Conservation (phyloP, 345 rosid species). For the Carallia brachiata region DNA sequence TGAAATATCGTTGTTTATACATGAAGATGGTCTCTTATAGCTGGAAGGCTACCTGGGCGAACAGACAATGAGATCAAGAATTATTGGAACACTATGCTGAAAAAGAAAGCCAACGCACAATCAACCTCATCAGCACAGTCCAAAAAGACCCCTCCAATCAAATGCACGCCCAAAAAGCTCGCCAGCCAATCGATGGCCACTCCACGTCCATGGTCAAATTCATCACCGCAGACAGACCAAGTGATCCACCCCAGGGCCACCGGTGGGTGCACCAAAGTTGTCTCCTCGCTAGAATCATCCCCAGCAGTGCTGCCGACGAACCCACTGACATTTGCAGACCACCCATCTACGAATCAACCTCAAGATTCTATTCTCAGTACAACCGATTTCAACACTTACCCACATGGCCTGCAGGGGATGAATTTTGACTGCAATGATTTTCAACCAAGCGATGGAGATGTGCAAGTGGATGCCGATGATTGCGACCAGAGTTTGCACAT, state of each 20-base stretch:
- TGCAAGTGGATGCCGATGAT: neutral
- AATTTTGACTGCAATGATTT: constrained; percentile 10
- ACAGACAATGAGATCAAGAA: constrained; percentile 71
- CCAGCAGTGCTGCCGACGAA: neutral
- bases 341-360: neutral
- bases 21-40: constrained; percentile 61
- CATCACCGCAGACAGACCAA: neutral
- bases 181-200: neutral
- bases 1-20: neutral
- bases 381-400: neutral
- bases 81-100: constrained; percentile 57
- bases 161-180: neutral
- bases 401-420: constrained; percentile 15
- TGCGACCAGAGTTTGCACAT: neutral
- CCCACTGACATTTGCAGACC: neutral
- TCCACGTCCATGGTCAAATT: neutral
- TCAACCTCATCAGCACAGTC: constrained; percentile 3
- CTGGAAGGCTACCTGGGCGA: constrained; percentile 68
- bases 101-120: constrained; percentile 32
- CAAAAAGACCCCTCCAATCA: neutral
- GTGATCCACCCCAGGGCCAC: constrained; percentile 37
- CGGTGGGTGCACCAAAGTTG: constrained; percentile 21
- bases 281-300: constrained; percentile 12
- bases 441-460: neutral
- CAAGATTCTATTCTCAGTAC: neutral